A percentile compares a stretch with the other conserved stretches of the same genome.
Conservation (phyloP, 768 basidiomycete species). For the Sporobolomyces phaffii region DNA sequence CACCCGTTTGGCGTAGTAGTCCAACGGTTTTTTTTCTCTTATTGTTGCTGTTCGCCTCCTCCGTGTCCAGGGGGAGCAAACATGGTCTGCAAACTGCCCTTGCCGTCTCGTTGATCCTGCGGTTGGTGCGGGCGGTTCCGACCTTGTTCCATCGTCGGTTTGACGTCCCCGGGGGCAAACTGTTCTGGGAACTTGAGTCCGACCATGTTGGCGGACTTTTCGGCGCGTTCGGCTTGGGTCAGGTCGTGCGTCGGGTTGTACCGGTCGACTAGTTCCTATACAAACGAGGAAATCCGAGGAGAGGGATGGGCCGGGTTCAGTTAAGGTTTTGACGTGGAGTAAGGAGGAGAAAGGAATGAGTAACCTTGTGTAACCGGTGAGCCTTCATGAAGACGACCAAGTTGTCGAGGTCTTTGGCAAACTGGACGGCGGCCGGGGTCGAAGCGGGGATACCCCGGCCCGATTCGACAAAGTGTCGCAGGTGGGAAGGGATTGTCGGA, state of each 20-base stretch:
- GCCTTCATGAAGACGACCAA: conserved; percentile 33
- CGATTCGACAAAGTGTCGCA: conserved; percentile 27
- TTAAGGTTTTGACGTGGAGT: too few relatives aligned
- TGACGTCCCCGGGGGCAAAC: conserved; percentile 19
- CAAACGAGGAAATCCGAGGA: too few relatives aligned
- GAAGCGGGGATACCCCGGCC: conserved; percentile 7
- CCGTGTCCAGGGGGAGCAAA: too few relatives aligned
- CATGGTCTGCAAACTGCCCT: conserved; percentile 35
- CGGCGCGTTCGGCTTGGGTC: conserved; percentile 32
- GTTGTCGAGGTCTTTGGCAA: conserved; percentile 24
- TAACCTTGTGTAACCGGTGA: conserved; percentile 36
- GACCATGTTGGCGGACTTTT: conserved; percentile 30
- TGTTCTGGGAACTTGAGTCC: conserved; percentile 22
- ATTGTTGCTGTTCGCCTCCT: too few relatives aligned
- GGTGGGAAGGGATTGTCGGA: conserved; percentile 20
- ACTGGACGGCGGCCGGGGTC: background rate
- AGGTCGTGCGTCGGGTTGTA: conserved; percentile 37
- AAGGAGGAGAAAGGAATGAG: background rate
- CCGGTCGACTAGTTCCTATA: conserved; percentile 35
- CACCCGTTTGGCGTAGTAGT: too few relatives aligned
- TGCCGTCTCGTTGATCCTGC: background rate
- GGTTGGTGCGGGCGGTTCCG: background rate
- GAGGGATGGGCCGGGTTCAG: too few relatives aligned
- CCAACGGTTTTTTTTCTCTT: too few relatives aligned
- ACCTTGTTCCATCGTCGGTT: conserved; percentile 15